These are phyloP conservation scores for Aspergillus sp. DNA, from an alignment of 2,329 filamentous ascomycete species.

Conservation along the genomic window DNA sequence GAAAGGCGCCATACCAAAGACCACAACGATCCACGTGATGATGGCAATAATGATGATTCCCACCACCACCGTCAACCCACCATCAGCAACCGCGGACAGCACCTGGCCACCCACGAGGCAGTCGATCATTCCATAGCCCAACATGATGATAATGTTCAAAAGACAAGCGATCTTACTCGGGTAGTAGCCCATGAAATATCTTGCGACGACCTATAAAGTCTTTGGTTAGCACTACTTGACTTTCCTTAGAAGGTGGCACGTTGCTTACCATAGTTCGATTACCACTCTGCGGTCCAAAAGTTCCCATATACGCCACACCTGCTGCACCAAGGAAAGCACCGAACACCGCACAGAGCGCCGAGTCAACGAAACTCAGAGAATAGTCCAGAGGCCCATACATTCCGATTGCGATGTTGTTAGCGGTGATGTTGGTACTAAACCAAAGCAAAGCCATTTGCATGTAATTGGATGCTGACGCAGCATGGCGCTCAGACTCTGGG, in stretches of 20 bases:
- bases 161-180: conserved; percentile 34
- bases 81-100: conserved; percentile 25
- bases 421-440: conserved; percentile 32
- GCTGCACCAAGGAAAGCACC: conserved; percentile 29
- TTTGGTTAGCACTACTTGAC: background rate
- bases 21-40: conserved; percentile 29
- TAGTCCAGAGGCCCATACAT: conserved; percentile 37
- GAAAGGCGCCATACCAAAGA: conserved; percentile 34
- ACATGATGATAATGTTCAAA: conserved; percentile 37
- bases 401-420: conserved; percentile 36
- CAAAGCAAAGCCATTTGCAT: conserved; percentile 21
- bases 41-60: conserved; percentile 31
- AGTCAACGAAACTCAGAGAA: conserved; percentile 36
- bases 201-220: conserved; percentile 25
- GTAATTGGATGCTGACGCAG: conserved; percentile 29
- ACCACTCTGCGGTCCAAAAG: conserved; percentile 35
- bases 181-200: conserved; percentile 40
- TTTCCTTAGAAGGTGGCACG: background rate
- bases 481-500: conserved; percentile 50
- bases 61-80: conserved; percentile 30
- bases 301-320: conserved; percentile 35
- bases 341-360: conserved; percentile 27
- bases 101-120: conserved; percentile 37
- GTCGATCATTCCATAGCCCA: conserved; percentile 39
- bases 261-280: conserved; percentile 36